A percentile compares a stretch with the other conserved stretches of the same genome.
Evolutionary conservation across 2,329 filamentous ascomycete species (phyloP).

Genomic region (Geoglossum cookeanum): DNA sequence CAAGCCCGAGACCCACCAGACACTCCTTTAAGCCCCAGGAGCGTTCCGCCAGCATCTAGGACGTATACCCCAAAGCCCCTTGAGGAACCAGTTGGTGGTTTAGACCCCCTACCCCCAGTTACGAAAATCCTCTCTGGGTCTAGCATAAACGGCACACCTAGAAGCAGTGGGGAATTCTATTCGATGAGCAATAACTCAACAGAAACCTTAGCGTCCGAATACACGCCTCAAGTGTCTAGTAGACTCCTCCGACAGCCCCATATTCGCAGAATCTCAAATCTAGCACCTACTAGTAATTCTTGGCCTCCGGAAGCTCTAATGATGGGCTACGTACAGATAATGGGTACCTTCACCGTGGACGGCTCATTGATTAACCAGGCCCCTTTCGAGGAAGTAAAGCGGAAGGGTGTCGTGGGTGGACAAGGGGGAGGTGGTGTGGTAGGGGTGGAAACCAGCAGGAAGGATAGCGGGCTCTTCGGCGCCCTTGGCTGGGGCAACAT

Average conservation of each 20-base stretch:
- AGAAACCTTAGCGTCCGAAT: slow-evolving; percentile 83
- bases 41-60: not conserved
- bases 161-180: slow-evolving; percentile 90
- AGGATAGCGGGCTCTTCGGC: slow-evolving; percentile 61
- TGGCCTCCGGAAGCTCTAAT: slow-evolving; percentile 60
- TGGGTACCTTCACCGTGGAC: slow-evolving; percentile 80
- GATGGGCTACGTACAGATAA: slow-evolving; percentile 95
- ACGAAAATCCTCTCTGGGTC: slow-evolving; percentile 58
- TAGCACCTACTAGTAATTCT: slow-evolving; percentile 20
- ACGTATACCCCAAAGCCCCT: not conserved
- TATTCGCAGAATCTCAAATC: slow-evolving; percentile 22
- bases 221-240: slow-evolving; percentile 32
- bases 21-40: slow-evolving; percentile 5
- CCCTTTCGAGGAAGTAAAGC: slow-evolving; percentile 88
- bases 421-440: slow-evolving; percentile 71
- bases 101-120: slow-evolving; percentile 38
- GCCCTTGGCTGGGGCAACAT: slow-evolving; percentile 77
- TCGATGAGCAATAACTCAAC: slow-evolving; percentile 87
- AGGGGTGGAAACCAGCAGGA: slow-evolving; percentile 55
- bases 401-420: slow-evolving; percentile 74
- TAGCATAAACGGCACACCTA: slow-evolving; percentile 58
- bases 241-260: slow-evolving; percentile 28
- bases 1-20: slow-evolving; percentile 16
- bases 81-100: not conserved
- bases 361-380: slow-evolving; percentile 76